Evolutionary conservation across 2,329 filamentous ascomycete genomes (phyloP), one percentile per base, ranked within the genome.

Genomic region (Penicillium sp.): DNA sequence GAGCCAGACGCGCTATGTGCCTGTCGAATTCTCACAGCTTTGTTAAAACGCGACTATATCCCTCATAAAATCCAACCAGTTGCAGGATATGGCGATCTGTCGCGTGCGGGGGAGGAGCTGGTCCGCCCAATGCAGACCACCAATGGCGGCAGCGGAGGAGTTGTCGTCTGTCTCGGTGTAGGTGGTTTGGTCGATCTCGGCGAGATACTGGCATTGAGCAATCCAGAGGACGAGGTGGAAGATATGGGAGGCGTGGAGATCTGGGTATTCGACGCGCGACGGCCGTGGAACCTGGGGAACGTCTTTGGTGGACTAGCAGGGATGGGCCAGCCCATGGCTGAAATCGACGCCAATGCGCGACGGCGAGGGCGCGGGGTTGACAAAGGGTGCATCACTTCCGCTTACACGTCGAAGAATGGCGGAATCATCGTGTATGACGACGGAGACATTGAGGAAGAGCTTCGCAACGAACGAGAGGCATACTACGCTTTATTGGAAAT

Each of bases 31-130:
- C 86, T 99, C 48, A 96, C 93, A 3, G 85, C 89, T 50, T 83
- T 99, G n/a, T 82, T 99, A 60, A 97, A 96, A 78, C 89, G 93
- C 81, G 94, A 99, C 80, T 97, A 96, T 73, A 96, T 99, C 66
- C 90, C 89, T 15, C 93, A 97, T 79, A 97, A 97, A 77, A 96
- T 97, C 70, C 91, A 97, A 70, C 94, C 94, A 1, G 89, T 99
- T 54, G 86, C 91, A 21, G 94, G 94, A 55, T 97, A 97, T 85
- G 88, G 86, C 64, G 94, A 97, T 73, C 85, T 99, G 47, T 84
- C 90, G 70, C 87, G 86, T 66, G 89, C 89, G 23, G 93, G 93
- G 45, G 84, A 85, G 69, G 87, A 93, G 64, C 82, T 96, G 44
- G 89, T 97, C 41, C 83, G 82, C 54, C 92, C 92, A 12, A 92